Evolutionary conservation across 129 eudicot genomes (phyloP), one percentile per base, ranked within the genome.

Genomic region (Cynara cardunculus): DNA sequence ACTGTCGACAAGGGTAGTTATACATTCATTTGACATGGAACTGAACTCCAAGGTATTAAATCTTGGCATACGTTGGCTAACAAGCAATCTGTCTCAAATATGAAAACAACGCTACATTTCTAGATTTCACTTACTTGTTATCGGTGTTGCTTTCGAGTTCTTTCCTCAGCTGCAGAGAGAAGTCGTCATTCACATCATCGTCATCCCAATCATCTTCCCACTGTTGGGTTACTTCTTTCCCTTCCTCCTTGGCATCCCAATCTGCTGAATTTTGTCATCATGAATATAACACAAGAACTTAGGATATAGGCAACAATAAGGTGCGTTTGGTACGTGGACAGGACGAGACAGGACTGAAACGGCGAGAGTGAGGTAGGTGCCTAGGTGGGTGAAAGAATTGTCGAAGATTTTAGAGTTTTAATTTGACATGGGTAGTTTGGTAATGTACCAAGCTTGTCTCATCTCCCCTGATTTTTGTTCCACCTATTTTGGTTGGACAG

Each of bases 201-300:
- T 91, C 96, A 77, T 91, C 96, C 96, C 96, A 91, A 74, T 91
- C 96, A 70, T 91, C 96, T 81, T 91, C 96, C 96, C 96, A 91
- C 28, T 91, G 93, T 79, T 91, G 96, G 18, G 90, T 85, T 18
- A 84, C 78, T 75, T 87, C 96, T 72, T 84, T 87, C 14, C 88
- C 92, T 34, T 84, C 88, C 72, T 89, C 90, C 74, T 85, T 85
- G 37, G 59, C 89, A 22, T 87, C 93, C 89, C 90, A 85, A 78
- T 91, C 96, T 89, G 77, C 62, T 64, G 74, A 68, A n/a, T 67
- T 37, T 41, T 68, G 49, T 75, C 84, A 66, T 65, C 32, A 80
- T 16, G 12, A 53, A 72, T 44, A 71, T 64, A 61, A 72, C 26
- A 53, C 26, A 64, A 61, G 24, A 59, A 26, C 25, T 81, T 81